Conservation (phyloP, 2,329 filamentous ascomycete species). For the Phaeoacremonium minimum region DNA sequence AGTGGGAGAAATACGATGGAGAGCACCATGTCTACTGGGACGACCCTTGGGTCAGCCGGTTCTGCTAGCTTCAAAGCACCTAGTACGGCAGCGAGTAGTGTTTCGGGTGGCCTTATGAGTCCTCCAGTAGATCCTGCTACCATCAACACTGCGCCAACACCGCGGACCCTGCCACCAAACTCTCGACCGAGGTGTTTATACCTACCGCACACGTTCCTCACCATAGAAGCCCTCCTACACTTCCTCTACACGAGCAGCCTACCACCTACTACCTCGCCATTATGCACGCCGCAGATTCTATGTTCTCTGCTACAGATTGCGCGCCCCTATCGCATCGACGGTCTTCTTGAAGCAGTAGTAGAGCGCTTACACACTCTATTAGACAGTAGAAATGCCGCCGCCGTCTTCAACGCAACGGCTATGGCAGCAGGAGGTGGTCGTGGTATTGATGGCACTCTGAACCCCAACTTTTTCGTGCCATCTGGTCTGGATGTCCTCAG, state of each 20-base stretch:
- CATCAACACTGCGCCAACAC: slow-evolving; percentile 54
- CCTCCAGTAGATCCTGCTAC: slow-evolving; percentile 36
- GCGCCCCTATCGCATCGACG: slow-evolving; percentile 88
- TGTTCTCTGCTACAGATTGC: slow-evolving; percentile 93
- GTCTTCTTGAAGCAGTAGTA: slow-evolving; percentile 86
- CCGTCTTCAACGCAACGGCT: slow-evolving; percentile 95
- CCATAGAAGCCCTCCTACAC: slow-evolving; percentile 84
- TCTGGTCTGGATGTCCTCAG: slow-evolving; percentile 37
- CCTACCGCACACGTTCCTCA: slow-evolving; percentile 86
- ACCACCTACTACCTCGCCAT: slow-evolving; percentile 66
- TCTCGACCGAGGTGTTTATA: slow-evolving; percentile 83
- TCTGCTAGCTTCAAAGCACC: slow-evolving; percentile 29
- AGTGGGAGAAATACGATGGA: slow-evolving; percentile 44
- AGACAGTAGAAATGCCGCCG: slow-evolving; percentile 90
- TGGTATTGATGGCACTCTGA: slow-evolving; percentile 65
- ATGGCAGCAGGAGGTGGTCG: slow-evolving; percentile 95
- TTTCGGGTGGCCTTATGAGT: slow-evolving; percentile 30
- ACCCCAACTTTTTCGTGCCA: slow-evolving; percentile 58
- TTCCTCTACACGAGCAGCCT: slow-evolving; percentile 92
- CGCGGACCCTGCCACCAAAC: slow-evolving; percentile 51
- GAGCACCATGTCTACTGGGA: slow-evolving; percentile 40
- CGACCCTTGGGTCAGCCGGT: slow-evolving; percentile 28
- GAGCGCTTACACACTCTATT: slow-evolving; percentile 85
- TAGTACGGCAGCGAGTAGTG: slow-evolving; percentile 38
- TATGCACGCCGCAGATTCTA: slow-evolving; percentile 91